Evolutionary conservation across 129 eudicot genomes (phyloP).

Genomic region (Deinandra increscens): DNA sequence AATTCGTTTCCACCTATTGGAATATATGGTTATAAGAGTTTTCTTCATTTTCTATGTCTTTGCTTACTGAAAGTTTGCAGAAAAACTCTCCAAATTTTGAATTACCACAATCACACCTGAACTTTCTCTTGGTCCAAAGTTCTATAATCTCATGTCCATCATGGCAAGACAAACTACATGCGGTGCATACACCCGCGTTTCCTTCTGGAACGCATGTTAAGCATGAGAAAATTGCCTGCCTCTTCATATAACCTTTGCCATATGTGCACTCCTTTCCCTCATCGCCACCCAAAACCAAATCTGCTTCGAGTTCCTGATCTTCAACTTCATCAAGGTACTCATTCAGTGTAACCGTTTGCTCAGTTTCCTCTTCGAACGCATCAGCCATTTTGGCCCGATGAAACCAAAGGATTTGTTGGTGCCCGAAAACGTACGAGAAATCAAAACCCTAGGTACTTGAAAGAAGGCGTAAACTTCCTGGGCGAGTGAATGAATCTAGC

Average conservation of each 20-base stretch:
- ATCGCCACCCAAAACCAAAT: slow-evolving; percentile 89
- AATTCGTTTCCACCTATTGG: too few species aligned
- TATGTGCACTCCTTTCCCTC: too few species aligned
- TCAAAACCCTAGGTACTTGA: slow-evolving; percentile 30
- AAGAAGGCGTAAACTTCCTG: neutral
- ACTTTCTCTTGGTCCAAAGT: too few species aligned
- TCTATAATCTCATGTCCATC: too few species aligned
- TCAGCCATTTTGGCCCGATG: slow-evolving; percentile 53
- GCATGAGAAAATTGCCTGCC: too few species aligned
- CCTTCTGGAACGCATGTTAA: too few species aligned
- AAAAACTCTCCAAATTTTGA: too few species aligned
- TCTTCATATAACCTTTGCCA: too few species aligned
- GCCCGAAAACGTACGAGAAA: neutral
- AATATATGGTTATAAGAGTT: slow-evolving; percentile 83
- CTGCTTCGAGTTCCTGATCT: slow-evolving; percentile 91
- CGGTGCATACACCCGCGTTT: too few species aligned
- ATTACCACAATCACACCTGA: too few species aligned
- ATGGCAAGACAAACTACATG: too few species aligned
- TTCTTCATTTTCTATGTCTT: slow-evolving; percentile 78
- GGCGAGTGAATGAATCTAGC: slow-evolving; percentile 18
- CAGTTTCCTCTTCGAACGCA: slow-evolving; percentile 69
- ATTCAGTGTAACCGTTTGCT: slow-evolving; percentile 56
- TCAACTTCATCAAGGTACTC: slow-evolving; percentile 74
- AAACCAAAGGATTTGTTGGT: slow-evolving; percentile 11
- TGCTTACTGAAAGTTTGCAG: slow-evolving; percentile 84